These are phyloP conservation scores for Theobroma grandiflorum DNA, from an alignment of 441 rosid species.

Conservation along the genomic window DNA sequence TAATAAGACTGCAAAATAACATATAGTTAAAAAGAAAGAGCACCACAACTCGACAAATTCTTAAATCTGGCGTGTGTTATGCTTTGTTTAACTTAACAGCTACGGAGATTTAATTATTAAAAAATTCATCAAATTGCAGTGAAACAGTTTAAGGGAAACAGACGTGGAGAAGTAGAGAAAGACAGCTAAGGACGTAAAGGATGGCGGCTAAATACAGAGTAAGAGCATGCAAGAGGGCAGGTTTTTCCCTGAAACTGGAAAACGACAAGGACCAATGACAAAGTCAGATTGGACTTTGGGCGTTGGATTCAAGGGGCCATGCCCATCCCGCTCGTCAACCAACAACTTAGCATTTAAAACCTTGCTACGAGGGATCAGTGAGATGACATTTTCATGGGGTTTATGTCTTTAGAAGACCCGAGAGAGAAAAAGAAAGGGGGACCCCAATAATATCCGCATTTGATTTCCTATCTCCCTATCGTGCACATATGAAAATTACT, in stretches of 20 bases:
- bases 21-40: not conserved
- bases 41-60: not conserved
- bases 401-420: not conserved
- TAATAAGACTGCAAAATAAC: not conserved
- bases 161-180: conserved; percentile 17
- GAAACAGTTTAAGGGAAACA: conserved; percentile 7
- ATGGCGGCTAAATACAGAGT: not conserved
- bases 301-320: not conserved
- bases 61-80: not conserved
- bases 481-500: not conserved
- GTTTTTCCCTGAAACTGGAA: not conserved
- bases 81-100: not conserved
- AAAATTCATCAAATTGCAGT: not conserved
- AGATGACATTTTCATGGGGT: not conserved
- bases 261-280: conserved; percentile 27
- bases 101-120: not conserved
- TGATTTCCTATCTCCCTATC: not conserved
- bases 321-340: not conserved
- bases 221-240: no score
- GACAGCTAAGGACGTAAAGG: conserved; percentile 22
- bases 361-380: not conserved
- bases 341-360: not conserved
- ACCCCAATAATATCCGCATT: not conserved
- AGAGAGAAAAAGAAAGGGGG: not conserved
- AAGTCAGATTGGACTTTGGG: not conserved